A percentile compares a stretch with the other conserved stretches of the same genome.
Evolutionary conservation across 2,329 filamentous ascomycete genomes (phyloP).

Genomic region (Calonectria crousiana): DNA sequence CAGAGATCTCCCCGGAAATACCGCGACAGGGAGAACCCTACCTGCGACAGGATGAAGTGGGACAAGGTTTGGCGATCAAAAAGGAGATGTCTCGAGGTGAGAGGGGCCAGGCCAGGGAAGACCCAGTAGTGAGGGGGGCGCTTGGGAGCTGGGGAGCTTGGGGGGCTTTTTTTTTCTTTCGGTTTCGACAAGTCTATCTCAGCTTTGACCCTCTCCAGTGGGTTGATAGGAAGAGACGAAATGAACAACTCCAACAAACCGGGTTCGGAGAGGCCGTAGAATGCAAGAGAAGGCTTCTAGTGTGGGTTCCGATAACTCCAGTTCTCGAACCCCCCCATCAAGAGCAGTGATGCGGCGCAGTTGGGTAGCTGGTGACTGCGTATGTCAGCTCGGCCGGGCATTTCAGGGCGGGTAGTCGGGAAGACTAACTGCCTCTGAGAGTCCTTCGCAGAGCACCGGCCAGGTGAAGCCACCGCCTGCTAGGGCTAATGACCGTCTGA

Average conservation of each 20-base stretch:
- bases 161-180: neutral
- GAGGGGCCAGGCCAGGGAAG: neutral
- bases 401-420: conserved; percentile 32
- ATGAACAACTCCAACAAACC: conserved; percentile 1
- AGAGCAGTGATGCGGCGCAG: neutral
- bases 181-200: neutral
- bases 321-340: neutral
- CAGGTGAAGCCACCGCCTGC: neutral
- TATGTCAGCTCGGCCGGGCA: conserved; percentile 24
- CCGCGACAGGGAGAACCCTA: conserved; percentile 41
- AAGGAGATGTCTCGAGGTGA: neutral
- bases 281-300: conserved; percentile 26
- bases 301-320: conserved; percentile 22
- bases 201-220: neutral
- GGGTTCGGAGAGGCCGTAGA: conserved; percentile 32
- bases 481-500: neutral
- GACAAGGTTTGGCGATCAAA: conserved; percentile 13
- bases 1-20: conserved; percentile 39
- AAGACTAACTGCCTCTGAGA: neutral
- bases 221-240: neutral
- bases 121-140: neutral
- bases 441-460: conserved; percentile 10
- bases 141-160: neutral
- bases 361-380: neutral
- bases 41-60: conserved; percentile 4